Conservation (phyloP, 2,329 filamentous ascomycete genomes). For the Myriosclerotinia scirpicola region DNA sequence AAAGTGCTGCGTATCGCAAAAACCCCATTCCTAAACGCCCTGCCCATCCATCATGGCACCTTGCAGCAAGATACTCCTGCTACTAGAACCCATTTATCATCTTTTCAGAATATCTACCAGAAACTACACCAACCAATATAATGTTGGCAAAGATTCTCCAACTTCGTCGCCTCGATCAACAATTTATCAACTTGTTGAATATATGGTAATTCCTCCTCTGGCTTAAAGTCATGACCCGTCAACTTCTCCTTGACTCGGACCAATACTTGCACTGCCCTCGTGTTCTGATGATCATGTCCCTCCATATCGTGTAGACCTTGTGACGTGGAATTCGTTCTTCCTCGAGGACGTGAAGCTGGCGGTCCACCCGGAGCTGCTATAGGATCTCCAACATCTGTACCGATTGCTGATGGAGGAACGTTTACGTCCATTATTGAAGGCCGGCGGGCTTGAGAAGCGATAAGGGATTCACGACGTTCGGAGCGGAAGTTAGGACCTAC, state of each 20-base stretch:
- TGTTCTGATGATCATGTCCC: constrained; percentile 81
- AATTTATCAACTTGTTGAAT: constrained; percentile 91
- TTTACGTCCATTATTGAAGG: constrained; percentile 69
- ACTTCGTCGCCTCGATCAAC: constrained; percentile 89
- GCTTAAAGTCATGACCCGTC: constrained; percentile 89
- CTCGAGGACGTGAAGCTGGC: constrained; percentile 52
- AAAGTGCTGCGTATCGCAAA: background rate
- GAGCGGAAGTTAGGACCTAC: constrained; percentile 66
- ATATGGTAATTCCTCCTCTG: constrained; percentile 78
- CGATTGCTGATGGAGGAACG: constrained; percentile 57
- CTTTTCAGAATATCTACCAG: constrained; percentile 59
- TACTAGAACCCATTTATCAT: background rate
- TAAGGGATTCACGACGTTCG: constrained; percentile 56
- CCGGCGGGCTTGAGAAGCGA: constrained; percentile 53
- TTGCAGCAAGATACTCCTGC: background rate
- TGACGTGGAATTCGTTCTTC: constrained; percentile 60
- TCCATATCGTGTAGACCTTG: constrained; percentile 45
- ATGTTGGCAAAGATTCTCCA: constrained; percentile 97
- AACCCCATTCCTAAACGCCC: constrained; percentile 7
- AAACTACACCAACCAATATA: constrained; percentile 99
- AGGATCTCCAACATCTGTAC: constrained; percentile 45
- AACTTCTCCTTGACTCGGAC: constrained; percentile 93
- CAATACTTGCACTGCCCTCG: constrained; percentile 86
- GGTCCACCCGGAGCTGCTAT: constrained; percentile 45
- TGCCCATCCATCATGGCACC: background rate